Evolutionary conservation across 2,329 filamentous ascomycete species (phyloP).

Genomic region (Apiospora hydei): DNA sequence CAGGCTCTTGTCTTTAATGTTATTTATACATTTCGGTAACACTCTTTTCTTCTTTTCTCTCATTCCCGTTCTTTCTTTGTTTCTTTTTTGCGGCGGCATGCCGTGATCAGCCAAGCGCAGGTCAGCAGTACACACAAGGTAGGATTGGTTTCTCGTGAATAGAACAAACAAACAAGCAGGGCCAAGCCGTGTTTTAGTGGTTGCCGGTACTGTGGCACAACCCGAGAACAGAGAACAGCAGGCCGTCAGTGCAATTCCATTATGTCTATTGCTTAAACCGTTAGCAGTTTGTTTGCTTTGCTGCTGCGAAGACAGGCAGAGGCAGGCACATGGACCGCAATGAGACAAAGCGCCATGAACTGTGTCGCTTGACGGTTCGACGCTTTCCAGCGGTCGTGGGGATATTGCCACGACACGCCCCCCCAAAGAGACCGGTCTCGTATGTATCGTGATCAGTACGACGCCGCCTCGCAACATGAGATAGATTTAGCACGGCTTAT

Average conservation of each 20-base stretch:
- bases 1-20: slow-evolving; percentile 10
- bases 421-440: not conserved
- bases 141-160: not conserved
- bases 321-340: not conserved
- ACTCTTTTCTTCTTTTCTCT: not conserved
- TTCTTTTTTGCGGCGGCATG: not conserved
- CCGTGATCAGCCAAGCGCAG: not conserved
- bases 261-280: not conserved
- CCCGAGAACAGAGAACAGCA: not conserved
- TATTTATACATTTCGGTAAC: not conserved
- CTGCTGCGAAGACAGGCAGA: not conserved
- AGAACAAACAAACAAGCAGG: not conserved
- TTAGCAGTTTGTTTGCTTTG: not conserved
- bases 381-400: not conserved
- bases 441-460: not conserved
- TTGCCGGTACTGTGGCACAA: not conserved
- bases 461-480: not conserved
- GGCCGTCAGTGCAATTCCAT: not conserved
- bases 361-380: slow-evolving; percentile 2
- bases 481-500: not conserved
- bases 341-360: slow-evolving; percentile 2
- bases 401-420: not conserved
- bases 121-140: not conserved
- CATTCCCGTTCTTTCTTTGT: not conserved
- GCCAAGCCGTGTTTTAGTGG: not conserved